Evolutionary conservation across 2,329 filamentous ascomycete species (phyloP).

Genomic region (Fusarium azukiicola): DNA sequence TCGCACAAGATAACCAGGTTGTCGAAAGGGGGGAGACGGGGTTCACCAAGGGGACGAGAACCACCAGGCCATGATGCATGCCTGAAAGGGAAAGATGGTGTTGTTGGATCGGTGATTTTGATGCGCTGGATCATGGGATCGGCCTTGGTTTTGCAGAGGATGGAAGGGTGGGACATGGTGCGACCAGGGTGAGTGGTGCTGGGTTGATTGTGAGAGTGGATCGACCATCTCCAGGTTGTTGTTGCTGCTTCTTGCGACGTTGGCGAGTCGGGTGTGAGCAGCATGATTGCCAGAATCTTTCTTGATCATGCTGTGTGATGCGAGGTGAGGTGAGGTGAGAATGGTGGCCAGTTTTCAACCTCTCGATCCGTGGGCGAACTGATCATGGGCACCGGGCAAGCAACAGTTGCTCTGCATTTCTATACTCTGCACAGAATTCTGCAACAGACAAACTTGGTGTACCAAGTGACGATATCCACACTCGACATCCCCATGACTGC

Average conservation of each 20-base stretch:
- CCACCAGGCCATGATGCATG: constrained; percentile 31
- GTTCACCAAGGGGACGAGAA: constrained; percentile 20
- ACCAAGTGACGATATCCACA: constrained; percentile 19
- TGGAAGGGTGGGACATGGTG: constrained; percentile 31
- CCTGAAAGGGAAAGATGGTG: constrained; percentile 19
- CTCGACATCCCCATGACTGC: constrained; percentile 12
- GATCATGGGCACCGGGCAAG: neutral
- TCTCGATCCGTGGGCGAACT: neutral
- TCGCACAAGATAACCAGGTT: constrained; percentile 27
- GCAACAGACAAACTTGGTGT: constrained; percentile 10
- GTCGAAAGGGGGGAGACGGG: constrained; percentile 17
- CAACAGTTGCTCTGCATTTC: neutral
- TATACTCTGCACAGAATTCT: neutral
- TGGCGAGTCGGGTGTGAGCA: constrained; percentile 19
- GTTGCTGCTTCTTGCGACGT: constrained; percentile 43
- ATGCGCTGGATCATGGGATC: constrained; percentile 48
- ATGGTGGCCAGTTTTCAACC: constrained; percentile 23
- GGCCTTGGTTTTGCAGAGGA: constrained; percentile 31
- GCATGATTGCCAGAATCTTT: constrained; percentile 21
- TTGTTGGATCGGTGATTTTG: constrained; percentile 26
- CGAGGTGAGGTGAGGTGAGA: constrained; percentile 18
- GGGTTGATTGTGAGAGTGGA: constrained; percentile 38
- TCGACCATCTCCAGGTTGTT: constrained; percentile 42
- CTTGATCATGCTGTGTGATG: constrained; percentile 19
- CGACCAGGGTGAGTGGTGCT: constrained; percentile 33